Evolutionary conservation across 1,284 basidiomycete species (phyloP), one percentile per base, ranked within the genome.

Genomic region (Amylostereum areolatum): DNA sequence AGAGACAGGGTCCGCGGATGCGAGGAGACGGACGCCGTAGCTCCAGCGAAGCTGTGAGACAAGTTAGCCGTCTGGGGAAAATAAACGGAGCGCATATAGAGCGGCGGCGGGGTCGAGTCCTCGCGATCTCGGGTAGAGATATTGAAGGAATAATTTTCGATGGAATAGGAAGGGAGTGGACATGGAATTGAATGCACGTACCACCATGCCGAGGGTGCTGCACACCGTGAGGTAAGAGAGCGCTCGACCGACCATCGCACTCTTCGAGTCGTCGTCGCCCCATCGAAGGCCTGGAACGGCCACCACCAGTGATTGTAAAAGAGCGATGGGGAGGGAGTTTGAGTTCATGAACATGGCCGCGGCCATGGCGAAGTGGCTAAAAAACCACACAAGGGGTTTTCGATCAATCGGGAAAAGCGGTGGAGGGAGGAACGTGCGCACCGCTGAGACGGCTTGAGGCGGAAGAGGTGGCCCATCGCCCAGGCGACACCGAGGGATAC

Each of bases 121-220:
- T 18, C 18, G 18, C 18, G 18, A 18, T 18, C 18, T 18, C 18
- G 18, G 18, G 18, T 18, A 18, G 18, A 18, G 18, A 18, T 18
- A 18, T 18, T 18, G 18, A 18, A 18, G 18, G 18, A 18, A 18
- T 18, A 18, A 18, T 18, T 18, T 18, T 18, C 18, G 18, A 18
- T 18, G 18, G 18, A 18, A 18, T 18, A 46, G 47, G 28, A 12
- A 47, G 12, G 12, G 36, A 37, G 52, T 36, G 4, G 48, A 37
- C 43, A 32, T 29, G 42, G 30, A 12, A 30, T 8, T 31, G 40
- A 11, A 18, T 18, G 24, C 2, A 76, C 83, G 55, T 61, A 89
- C 86, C 58, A 95, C 81, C 91, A 96, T 97, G 49, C 94, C 93
- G 39, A 97, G 75, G 0, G 94, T 97, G 52, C 89, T 93, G 65